These are phyloP conservation scores for Pseudopithomyces maydicus DNA, from an alignment of 2,329 filamentous ascomycete genomes.

Conservation along the genomic window DNA sequence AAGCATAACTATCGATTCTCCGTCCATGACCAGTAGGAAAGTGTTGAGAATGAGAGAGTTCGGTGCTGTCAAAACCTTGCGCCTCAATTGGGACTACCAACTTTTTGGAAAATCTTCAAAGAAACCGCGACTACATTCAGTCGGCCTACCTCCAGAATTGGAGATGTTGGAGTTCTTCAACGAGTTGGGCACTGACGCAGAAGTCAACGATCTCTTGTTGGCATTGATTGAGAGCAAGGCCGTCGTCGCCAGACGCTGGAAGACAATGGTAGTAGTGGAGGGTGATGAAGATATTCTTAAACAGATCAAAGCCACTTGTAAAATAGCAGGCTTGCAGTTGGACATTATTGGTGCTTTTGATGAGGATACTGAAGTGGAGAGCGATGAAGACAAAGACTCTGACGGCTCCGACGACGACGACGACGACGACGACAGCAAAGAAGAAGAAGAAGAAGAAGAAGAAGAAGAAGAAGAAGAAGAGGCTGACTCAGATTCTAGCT, in stretches of 20 bases:
- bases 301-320: slow-evolving; percentile 32
- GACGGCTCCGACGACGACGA: no score
- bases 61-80: slow-evolving; percentile 27
- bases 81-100: slow-evolving; percentile 40
- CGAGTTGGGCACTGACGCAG: slow-evolving; percentile 35
- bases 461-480: neutral
- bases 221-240: slow-evolving; percentile 32
- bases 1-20: slow-evolving; percentile 37
- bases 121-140: slow-evolving; percentile 37
- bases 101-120: slow-evolving; percentile 38
- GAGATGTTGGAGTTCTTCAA: slow-evolving; percentile 39
- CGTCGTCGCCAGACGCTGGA: slow-evolving; percentile 30
- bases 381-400: neutral
- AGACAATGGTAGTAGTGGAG: slow-evolving; percentile 31
- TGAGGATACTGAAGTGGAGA: neutral
- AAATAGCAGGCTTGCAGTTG: slow-evolving; percentile 22
- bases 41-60: slow-evolving; percentile 37
- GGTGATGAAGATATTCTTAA: slow-evolving; percentile 27
- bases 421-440: no score
- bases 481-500: neutral
- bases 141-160: slow-evolving; percentile 34
- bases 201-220: slow-evolving; percentile 34
- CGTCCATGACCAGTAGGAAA: slow-evolving; percentile 33
- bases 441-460: no score
- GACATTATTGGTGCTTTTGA: slow-evolving; percentile 56